Base-by-base conservation (phyloP, 805 yeast species). In the Metschnikowia cerradonensis region DNA sequence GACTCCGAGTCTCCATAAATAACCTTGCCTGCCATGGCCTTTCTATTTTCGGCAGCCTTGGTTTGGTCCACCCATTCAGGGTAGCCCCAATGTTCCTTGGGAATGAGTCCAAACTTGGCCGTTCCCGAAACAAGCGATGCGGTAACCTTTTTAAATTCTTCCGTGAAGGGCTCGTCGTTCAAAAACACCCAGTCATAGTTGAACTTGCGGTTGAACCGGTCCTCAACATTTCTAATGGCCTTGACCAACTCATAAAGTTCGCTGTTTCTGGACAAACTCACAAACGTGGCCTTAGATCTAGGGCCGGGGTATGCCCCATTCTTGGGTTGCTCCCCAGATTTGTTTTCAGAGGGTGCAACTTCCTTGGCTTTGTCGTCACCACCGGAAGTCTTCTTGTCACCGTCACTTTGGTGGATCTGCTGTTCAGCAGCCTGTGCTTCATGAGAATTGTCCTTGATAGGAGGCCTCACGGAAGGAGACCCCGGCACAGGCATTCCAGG, bases 101-200 rank as follows among this genome's bases (percentile, higher is more conserved):
- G 94, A 59, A 92, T 84, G 41, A 77, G 51, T 43, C 96, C 98
- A 62, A 84, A 94, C 56, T 83, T 78, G 45, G 91, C 83, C 6
- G 66, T 76, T 56, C 98, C 98, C 33, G 91, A 82, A 14, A 84
- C 83, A 62, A 90, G 70, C 11, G 86, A 78, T 1, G 79, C 55
- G 13, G 96, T 87, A 30, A 81, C 78, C 26, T 71, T 70, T 60
- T 81, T 88, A 68, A 94, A 92, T 60, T 89, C 94, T 2, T 88
- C 90, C 47, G 81, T 76, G 70, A 92, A 94, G 44, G 79, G 85
- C 51, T 84, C 90, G 66, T 92, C 97, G 67, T 92, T 92, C 60
- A 92, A 76, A 67, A 92, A 94, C 26, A 90, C 94, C 97, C 98
- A 92, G 60, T 95, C 97, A 65, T 92, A 92, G 56, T 87, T 78